phyloP scores from a whole-genome alignment of 2,329 filamentous ascomycete species.

The Cladorrhinum sp. region DNA sequence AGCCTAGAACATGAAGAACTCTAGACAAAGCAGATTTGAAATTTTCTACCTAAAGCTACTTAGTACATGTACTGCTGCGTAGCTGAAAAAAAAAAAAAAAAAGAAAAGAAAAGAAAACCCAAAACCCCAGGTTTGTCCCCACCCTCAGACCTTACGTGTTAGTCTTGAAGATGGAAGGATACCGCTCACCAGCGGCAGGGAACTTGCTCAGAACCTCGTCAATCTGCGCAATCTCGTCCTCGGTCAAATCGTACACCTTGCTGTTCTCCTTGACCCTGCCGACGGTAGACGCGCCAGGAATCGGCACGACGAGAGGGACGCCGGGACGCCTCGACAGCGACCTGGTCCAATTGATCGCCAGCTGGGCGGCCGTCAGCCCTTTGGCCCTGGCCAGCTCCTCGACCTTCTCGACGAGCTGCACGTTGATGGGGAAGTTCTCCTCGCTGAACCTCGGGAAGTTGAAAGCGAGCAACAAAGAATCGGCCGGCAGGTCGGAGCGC shows the following conservation, averaged over 20 bases:
- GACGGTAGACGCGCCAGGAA: conserved; percentile 60
- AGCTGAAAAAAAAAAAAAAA: too few relatives aligned
- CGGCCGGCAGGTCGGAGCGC: conserved; percentile 44
- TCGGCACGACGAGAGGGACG: conserved; percentile 52
- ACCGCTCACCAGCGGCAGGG: conserved; percentile 17
- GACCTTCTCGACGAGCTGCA: conserved; percentile 51
- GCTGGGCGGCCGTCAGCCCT: conserved; percentile 56
- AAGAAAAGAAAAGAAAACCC: too few relatives aligned
- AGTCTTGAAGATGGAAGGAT: neutral
- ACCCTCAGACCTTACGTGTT: too few relatives aligned
- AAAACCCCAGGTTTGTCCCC: too few relatives aligned
- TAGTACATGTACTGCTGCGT: too few relatives aligned
- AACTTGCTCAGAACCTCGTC: conserved; percentile 19
- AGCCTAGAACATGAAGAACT: too few relatives aligned
- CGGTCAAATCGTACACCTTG: conserved; percentile 37
- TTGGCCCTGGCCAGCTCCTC: conserved; percentile 50
- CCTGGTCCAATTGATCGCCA: conserved; percentile 63
- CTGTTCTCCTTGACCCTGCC: conserved; percentile 60
- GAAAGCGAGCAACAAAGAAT: conserved; percentile 36
- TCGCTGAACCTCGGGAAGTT: conserved; percentile 51
- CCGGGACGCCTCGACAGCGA: conserved; percentile 37
- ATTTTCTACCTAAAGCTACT: too few relatives aligned
- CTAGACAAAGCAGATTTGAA: too few relatives aligned
- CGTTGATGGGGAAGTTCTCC: conserved; percentile 55
- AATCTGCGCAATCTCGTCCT: conserved; percentile 25